Evolutionary conservation across 2,329 filamentous ascomycete species (phyloP).

Genomic region (Hirsutella thompsonii): DNA sequence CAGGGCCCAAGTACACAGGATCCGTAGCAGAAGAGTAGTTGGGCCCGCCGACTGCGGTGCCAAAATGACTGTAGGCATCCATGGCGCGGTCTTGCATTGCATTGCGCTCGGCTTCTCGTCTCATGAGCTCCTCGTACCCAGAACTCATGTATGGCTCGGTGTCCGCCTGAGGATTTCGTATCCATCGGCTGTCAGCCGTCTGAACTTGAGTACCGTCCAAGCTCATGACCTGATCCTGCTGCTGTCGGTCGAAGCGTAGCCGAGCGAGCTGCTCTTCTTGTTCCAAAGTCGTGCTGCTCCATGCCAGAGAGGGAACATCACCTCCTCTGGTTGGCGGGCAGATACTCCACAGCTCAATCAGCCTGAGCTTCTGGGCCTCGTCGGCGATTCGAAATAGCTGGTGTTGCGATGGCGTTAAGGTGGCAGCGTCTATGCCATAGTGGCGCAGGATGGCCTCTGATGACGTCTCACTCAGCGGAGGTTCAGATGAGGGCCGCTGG

Average conservation of each 20-base stretch:
- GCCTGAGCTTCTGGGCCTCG: conserved; percentile 54
- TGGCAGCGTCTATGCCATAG: conserved; percentile 56
- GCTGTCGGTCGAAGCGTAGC: conserved; percentile 42
- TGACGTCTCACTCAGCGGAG: conserved; percentile 32
- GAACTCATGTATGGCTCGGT: conserved; percentile 76
- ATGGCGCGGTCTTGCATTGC: conserved; percentile 20
- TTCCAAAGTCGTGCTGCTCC: conserved; percentile 39
- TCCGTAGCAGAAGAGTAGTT: conserved; percentile 47
- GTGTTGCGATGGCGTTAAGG: conserved; percentile 62
- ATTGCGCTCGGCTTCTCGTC: conserved; percentile 44
- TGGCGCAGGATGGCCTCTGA: conserved; percentile 46
- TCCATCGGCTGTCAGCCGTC: conserved; percentile 40
- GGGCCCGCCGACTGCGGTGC: conserved; percentile 22
- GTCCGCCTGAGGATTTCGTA: conserved; percentile 23
- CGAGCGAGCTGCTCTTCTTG: conserved; percentile 47
- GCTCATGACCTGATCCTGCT: conserved; percentile 32
- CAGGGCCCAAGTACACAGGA: conserved; percentile 48
- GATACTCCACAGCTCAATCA: conserved; percentile 78
- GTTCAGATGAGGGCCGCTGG: conserved; percentile 36
- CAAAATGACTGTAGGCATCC: conserved; percentile 31
- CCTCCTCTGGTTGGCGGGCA: conserved; percentile 52
- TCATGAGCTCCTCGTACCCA: conserved; percentile 62
- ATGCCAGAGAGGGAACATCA: conserved; percentile 39
- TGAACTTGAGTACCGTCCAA: conserved; percentile 42
- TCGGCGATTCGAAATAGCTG: conserved; percentile 69